Base-by-base conservation (phyloP, 2,329 filamentous ascomycete species). In the Penicillium brevicompactum region DNA sequence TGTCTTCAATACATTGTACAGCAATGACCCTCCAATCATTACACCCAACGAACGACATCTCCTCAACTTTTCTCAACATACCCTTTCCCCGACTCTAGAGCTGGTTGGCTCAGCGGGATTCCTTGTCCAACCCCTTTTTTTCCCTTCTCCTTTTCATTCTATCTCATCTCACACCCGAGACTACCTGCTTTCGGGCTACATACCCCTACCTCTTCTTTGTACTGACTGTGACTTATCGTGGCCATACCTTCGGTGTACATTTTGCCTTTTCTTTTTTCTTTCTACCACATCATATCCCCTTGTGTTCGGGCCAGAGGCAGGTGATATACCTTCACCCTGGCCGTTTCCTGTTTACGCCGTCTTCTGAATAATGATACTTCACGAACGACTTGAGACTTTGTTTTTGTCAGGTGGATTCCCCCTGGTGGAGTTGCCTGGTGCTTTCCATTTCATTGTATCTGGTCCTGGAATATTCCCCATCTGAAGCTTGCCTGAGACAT, bases 311-410 rank as follows among this genome's bases (percentile, higher is more conserved):
- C 46, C 40, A 42, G 49, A 48, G 45, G 55, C 49, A 47, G 53
- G 37, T 43, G 55, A 55, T 11, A 21, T 50, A 38, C n/a, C 30
- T 53, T 51, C 38, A 22, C 7, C 2, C 13, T 42, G 56, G 30
- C 31, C 42, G 27, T 42, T 54, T 46, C 41, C 31, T 40, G 53
- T 51, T 61, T 58, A 64, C 46, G 62, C 51, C 49, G 53, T 60
- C 52, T 51, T 53, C 53, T 53, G 50, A 56, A 51, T 64, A 60
- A 65, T 62, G 62, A 64, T 53, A 48, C 57, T 45, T 61, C 53
- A 65, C 51, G 62, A 65, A 44, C 44, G 52, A 55, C 49, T 52
- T 51, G 43, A 44, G 47, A 34, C 37, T 49, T 37, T 27, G 30
- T 55, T 52, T 31, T 42, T 57, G 46, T 54, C 47, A 22, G 50